Evolutionary conservation across 208 protist species (phyloP).

Genomic region (Sergeia podlipaevii): DNA sequence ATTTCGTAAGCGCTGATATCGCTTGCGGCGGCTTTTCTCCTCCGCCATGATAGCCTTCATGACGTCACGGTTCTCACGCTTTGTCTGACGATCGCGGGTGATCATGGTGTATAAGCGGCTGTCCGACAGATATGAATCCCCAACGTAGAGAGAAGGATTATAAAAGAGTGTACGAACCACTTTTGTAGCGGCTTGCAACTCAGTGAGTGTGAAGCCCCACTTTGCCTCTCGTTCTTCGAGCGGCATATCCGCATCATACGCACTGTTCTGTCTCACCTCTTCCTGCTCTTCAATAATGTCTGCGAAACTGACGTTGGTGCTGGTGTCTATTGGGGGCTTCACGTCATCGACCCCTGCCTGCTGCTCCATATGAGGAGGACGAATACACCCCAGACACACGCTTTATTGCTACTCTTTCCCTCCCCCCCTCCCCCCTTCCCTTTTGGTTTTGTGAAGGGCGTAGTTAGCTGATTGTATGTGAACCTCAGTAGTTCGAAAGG

Average conservation of each 20-base stretch:
- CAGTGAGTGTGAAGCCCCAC: slow-evolving; percentile 84
- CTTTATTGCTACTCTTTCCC: too few relatives aligned
- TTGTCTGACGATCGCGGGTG: slow-evolving; percentile 77
- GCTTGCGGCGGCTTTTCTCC: slow-evolving; percentile 69
- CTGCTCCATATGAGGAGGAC: neutral
- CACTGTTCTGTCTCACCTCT: slow-evolving; percentile 8
- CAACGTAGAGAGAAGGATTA: slow-evolving; percentile 78
- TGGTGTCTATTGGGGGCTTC: too few relatives aligned
- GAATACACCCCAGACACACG: neutral
- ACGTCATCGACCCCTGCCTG: neutral
- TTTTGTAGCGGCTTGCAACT: slow-evolving; percentile 65
- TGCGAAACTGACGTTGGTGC: too few relatives aligned
- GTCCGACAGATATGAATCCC: slow-evolving; percentile 73
- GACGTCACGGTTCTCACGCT: slow-evolving; percentile 64
- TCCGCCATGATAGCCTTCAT: slow-evolving; percentile 83
- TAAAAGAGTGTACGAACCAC: slow-evolving; percentile 76
- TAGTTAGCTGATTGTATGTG: too few relatives aligned
- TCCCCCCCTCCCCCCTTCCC: too few relatives aligned
- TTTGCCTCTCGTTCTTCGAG: slow-evolving; percentile 56
- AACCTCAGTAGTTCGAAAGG: too few relatives aligned
- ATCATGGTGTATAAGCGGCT: slow-evolving; percentile 92
- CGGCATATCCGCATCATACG: slow-evolving; percentile 34
- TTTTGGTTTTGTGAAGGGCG: too few relatives aligned
- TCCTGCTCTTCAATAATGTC: slow-evolving; percentile 2
- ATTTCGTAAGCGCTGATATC: slow-evolving; percentile 68